Evolutionary conservation across 2,329 filamentous ascomycete genomes (phyloP).

Genomic region (Aspergillus chevalieri): DNA sequence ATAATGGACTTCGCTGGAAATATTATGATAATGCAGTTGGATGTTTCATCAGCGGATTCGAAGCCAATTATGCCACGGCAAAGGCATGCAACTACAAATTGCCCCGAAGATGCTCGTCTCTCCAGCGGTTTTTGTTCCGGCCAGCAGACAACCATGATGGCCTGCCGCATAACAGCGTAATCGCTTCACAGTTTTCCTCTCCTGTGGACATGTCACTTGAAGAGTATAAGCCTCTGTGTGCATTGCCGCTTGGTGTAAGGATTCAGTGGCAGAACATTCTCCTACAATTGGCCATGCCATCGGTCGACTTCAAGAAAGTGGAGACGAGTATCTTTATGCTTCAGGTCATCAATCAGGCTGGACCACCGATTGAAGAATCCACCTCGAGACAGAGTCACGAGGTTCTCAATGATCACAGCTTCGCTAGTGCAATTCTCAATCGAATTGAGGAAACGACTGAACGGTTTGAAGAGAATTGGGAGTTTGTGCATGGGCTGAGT

Average conservation of each 20-base stretch:
- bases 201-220: slow-evolving; percentile 45
- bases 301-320: slow-evolving; percentile 46
- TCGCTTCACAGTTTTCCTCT: slow-evolving; percentile 46
- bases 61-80: slow-evolving; percentile 12
- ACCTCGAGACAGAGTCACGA: slow-evolving; percentile 16
- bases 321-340: slow-evolving; percentile 45
- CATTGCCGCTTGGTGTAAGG: slow-evolving; percentile 42
- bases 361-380: slow-evolving; percentile 21
- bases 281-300: slow-evolving; percentile 41
- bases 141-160: slow-evolving; percentile 20
- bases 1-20: slow-evolving; percentile 39
- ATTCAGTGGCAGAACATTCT: slow-evolving; percentile 55
- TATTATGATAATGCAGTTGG: slow-evolving; percentile 19
- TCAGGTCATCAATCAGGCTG: slow-evolving; percentile 47
- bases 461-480: slow-evolving; percentile 48
- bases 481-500: slow-evolving; percentile 39
- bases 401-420: slow-evolving; percentile 17
- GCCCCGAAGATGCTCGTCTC: slow-evolving; percentile 15
- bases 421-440: slow-evolving; percentile 24
- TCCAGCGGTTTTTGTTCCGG: slow-evolving; percentile 39
- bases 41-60: slow-evolving; percentile 14
- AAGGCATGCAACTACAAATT: slow-evolving; percentile 34
- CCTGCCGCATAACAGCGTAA: slow-evolving; percentile 44
- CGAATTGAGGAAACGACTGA: slow-evolving; percentile 25
- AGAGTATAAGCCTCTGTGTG: slow-evolving; percentile 51